Evolutionary conservation across 768 basidiomycete genomes (phyloP).

Genomic region (Chalciporus piperatus): DNA sequence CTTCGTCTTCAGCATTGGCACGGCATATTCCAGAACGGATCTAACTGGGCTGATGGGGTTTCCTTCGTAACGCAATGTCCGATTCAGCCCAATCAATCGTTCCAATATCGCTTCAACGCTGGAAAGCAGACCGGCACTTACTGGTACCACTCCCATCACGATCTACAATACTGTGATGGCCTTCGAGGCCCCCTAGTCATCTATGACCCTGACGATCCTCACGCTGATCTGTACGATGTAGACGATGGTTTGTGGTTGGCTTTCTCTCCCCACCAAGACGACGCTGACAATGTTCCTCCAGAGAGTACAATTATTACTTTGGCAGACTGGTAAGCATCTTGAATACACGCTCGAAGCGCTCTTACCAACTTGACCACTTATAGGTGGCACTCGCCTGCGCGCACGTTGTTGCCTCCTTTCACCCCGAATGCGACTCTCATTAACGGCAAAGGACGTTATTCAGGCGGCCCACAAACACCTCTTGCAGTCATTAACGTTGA

Average conservation of each 20-base stretch:
- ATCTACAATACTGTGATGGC: constrained; percentile 41
- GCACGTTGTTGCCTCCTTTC: constrained; percentile 20
- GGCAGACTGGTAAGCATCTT: constrained; percentile 40
- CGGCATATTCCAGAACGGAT: constrained; percentile 31
- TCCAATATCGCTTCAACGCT: constrained; percentile 41
- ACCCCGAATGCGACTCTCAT: constrained; percentile 41
- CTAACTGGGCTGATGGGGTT: constrained; percentile 39
- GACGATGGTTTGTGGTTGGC: constrained; percentile 38
- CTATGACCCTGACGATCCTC: constrained; percentile 47
- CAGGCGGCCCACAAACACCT: constrained; percentile 30
- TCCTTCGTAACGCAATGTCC: constrained; percentile 47
- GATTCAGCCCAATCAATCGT: constrained; percentile 36
- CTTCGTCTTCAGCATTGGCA: constrained; percentile 32
- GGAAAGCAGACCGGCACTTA: constrained; percentile 42
- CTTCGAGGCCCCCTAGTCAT: constrained; percentile 42
- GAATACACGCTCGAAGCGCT: not conserved
- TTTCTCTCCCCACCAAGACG: not conserved
- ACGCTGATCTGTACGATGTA: constrained; percentile 39
- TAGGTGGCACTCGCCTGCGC: constrained; percentile 29
- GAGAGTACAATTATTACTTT: constrained; percentile 44
- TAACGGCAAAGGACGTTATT: constrained; percentile 43
- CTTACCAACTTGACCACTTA: not conserved
- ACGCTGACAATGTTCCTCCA: constrained; percentile 11
- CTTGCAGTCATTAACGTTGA: constrained; percentile 40
- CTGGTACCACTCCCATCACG: constrained; percentile 48